A percentile compares a stretch with the other conserved stretches of the same genome.
phyloP scores from a whole-genome alignment of 2,329 filamentous ascomycete species.

The Geosmithia flava region DNA sequence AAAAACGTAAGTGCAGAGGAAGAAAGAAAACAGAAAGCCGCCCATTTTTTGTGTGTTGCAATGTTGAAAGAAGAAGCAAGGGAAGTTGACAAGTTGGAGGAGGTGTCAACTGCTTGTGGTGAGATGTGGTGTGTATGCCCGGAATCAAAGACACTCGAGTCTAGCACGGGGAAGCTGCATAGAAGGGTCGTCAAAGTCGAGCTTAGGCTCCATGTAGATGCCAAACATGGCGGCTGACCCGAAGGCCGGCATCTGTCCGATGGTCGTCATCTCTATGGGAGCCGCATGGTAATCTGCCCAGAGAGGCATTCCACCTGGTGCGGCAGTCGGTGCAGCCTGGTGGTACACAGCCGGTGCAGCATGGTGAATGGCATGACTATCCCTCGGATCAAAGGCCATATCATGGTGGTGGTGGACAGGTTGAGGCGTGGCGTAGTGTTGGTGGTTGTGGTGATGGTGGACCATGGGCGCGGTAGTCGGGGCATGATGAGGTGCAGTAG shows the following conservation, averaged over 20 bases:
- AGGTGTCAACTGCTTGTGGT: too few species aligned
- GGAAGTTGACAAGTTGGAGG: too few species aligned
- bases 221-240: constrained; percentile 29
- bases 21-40: background rate
- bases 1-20: background rate
- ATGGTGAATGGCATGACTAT: background rate
- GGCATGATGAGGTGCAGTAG: background rate
- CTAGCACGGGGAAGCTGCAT: constrained; percentile 48
- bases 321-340: background rate
- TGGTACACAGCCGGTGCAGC: background rate
- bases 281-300: constrained; percentile 35
- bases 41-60: background rate
- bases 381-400: background rate
- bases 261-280: constrained; percentile 43
- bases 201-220: constrained; percentile 37
- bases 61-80: too few species aligned
- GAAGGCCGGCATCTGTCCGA: constrained; percentile 22
- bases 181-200: constrained; percentile 43
- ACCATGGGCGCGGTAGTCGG: background rate
- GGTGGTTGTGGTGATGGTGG: background rate
- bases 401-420: background rate
- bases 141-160: constrained; percentile 39
- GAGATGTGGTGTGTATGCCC: background rate
- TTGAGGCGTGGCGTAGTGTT: background rate
- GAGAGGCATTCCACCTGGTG: background rate